Evolutionary conservation across 202 grass and related monocot genomes (phyloP), one percentile per base, ranked within the genome.

Genomic region (Alloteropsis angusta): DNA sequence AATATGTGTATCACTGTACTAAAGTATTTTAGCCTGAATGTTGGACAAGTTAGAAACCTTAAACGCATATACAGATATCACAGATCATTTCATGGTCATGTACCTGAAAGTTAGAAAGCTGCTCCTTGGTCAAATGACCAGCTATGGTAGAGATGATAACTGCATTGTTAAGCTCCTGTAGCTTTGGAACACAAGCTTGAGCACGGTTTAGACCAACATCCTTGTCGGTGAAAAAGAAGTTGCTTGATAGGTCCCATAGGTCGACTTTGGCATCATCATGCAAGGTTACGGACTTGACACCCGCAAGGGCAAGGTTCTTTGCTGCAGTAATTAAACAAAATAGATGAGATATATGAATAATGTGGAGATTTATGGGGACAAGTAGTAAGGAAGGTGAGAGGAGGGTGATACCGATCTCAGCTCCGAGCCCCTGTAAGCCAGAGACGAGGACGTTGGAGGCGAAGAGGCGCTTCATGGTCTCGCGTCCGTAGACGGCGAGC

Each of bases 21-120:
- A 58, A 58, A 58, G 41, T 23, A n/a, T 30, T 47, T 47, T 9
- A 68, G 3, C 21, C 39, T 26, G 39, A 45, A 16, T 26, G 39
- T 17, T 46, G 65, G 3, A 28, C 41, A 68, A 68, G 5, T 15
- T 42, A 1, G 4, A 49, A 45, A 32, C 16, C 43, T 48, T 48
- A 69, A 67, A 47, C 0, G 30, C 22, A 17, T 8, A 26, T 45
- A 45, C 1, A 64, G 11, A 0, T 13, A 34, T 60, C 6, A 65
- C 8, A 45, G 4, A 53, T 26, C 7, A 60, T 72, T 72, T 36
- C 42, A 22, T 65, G 32, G 2, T 78, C 32, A 46, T 25, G 7
- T 80, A 99, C 96, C 96, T 99, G 96, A 63, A 91, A 99, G 47
- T 88, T 89, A 19, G 96, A 95, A 67, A 99, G 92, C 37, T 93